Base-by-base conservation (phyloP, 192 early-diverging fungal genomes). In the Piromyces finnis region DNA sequence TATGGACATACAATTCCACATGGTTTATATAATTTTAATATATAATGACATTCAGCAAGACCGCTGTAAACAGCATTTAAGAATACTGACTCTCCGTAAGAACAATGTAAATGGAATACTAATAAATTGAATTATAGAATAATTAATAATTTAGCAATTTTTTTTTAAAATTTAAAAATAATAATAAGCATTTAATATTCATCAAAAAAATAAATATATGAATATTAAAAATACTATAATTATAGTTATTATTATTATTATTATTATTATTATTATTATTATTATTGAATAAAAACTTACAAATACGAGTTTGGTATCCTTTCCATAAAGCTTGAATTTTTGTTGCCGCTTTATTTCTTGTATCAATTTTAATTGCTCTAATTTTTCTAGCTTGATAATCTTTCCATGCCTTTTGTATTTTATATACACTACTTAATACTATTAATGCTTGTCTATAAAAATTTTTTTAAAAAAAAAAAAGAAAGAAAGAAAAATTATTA, bases 71-170 rank as follows among this genome's bases (percentile, higher is more conserved):
- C 88, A 12, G 88, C 89, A 22, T 84, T 84, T 18, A 90, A 84
- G 81, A 90, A 90, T 9, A 90, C 86, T n/a, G 86, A 85, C 79
- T 90, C 89, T 13, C 89, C 89, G 82, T 90, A 90, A 14, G 84
- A 84, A 82, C 89, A 90, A 17, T 88, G 88, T 32, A 90, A 81
- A 77, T 88, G 84, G 29, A 86, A 85, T 77, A 89, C 87, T 88
- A 78, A 13, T n/a, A 28, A 27, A 18, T n/a, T n/a, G n/a, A n/a
- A n/a, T n/a, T n/a, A n/a, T n/a, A n/a, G n/a, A n/a, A n/a, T n/a
- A n/a, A n/a, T n/a, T n/a, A n/a, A n/a, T n/a, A n/a, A n/a, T n/a
- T n/a, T n/a, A n/a, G n/a, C n/a, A n/a, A n/a, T n/a, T n/a, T n/a
- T n/a, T n/a, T n/a, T n/a, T n/a, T n/a, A n/a, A n/a, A n/a, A n/a